Evolutionary conservation across 1,284 basidiomycete genomes (phyloP).

Genomic region (Fomes fomentarius): DNA sequence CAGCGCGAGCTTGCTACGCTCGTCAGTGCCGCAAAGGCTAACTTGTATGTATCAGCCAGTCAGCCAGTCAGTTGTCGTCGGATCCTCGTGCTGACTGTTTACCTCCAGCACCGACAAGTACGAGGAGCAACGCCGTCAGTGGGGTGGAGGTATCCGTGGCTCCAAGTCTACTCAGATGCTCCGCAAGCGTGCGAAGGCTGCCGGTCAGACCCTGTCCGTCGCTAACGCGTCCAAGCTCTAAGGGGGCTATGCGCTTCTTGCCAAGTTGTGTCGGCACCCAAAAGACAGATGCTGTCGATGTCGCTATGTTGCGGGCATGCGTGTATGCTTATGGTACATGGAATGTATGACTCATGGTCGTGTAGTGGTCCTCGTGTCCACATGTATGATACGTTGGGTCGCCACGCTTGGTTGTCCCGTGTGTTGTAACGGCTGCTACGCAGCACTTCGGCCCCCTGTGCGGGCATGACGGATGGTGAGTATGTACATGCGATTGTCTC

Average conservation of each 20-base stretch:
- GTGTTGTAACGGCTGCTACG: background rate
- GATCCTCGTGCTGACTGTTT: slow-evolving; percentile 5
- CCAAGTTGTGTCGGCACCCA: too few species aligned
- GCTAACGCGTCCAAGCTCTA: slow-evolving; percentile 67
- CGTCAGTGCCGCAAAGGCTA: slow-evolving; percentile 94
- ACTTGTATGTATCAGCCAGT: slow-evolving; percentile 84
- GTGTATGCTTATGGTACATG: too few species aligned
- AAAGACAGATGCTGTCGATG: too few species aligned
- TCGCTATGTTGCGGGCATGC: too few species aligned
- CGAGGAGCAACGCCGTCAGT: slow-evolving; percentile 88
- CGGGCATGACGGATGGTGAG: too few species aligned
- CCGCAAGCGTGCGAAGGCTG: slow-evolving; percentile 91
- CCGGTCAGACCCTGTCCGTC: slow-evolving; percentile 65
- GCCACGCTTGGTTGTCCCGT: background rate
- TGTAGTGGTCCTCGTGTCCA: too few species aligned
- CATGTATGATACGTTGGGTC: background rate
- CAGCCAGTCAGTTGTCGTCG: background rate
- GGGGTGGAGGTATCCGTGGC: slow-evolving; percentile 96
- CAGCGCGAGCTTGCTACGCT: slow-evolving; percentile 91
- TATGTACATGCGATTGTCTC: too few species aligned
- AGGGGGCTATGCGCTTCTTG: slow-evolving; percentile 8
- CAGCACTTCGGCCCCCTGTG: too few species aligned
- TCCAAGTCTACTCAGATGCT: slow-evolving; percentile 94
- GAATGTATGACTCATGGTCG: too few species aligned
- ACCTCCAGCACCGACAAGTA: slow-evolving; percentile 88